Conservation (phyloP, 257 asterid species). For the Euphrasia confusa region DNA sequence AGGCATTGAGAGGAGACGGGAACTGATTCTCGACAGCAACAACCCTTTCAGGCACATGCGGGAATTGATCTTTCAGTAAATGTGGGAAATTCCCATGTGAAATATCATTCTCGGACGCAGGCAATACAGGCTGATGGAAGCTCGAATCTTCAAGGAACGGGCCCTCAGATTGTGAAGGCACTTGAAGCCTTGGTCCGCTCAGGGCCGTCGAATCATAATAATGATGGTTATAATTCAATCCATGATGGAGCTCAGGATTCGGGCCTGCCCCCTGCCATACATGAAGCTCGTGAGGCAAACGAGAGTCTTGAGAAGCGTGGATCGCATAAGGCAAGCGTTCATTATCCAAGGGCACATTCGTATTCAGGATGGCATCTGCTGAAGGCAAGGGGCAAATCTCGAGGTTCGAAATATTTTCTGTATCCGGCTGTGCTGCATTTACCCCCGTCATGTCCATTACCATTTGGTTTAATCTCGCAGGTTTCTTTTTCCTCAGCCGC, state of each 20-base stretch:
- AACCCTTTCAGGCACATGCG: conserved; percentile 31
- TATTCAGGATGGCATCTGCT: conserved; percentile 25
- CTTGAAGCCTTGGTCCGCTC: conserved; percentile 31
- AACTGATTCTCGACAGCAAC: conserved; percentile 33
- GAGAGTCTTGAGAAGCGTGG: conserved; percentile 27
- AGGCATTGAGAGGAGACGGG: conserved; percentile 34
- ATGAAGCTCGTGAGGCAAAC: conserved; percentile 31
- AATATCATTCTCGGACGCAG: conserved; percentile 25
- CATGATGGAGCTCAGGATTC: conserved; percentile 34
- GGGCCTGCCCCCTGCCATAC: conserved; percentile 24
- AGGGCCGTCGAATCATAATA: conserved; percentile 26
- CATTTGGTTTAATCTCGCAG: conserved; percentile 28
- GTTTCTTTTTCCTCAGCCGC: conserved; percentile 33
- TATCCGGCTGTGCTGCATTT: neutral
- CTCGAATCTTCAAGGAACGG: conserved; percentile 29
- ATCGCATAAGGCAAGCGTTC: conserved; percentile 28
- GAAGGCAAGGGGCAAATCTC: conserved; percentile 26
- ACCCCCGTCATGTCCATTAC: conserved; percentile 26
- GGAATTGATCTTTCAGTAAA: conserved; percentile 30
- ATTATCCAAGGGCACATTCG: conserved; percentile 11
- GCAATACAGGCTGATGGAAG: conserved; percentile 30
- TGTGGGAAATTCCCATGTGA: conserved; percentile 30
- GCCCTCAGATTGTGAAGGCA: conserved; percentile 28
- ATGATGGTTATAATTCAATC: conserved; percentile 30
- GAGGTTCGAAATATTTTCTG: conserved; percentile 22